Conservation (phyloP, 108 stramenopile species). For the Skeletonema potamos region DNA sequence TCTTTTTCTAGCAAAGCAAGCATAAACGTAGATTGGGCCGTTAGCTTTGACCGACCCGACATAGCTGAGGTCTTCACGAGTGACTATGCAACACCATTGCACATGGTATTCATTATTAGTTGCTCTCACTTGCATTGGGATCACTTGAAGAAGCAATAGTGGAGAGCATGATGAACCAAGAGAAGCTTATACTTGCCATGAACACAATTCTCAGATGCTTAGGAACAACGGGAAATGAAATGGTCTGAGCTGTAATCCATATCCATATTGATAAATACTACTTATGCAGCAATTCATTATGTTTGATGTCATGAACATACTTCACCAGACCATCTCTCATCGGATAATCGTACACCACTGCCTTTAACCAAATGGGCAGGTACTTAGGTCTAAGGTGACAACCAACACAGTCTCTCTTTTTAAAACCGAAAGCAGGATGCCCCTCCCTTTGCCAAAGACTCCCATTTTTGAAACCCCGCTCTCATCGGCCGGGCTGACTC, state of each 20-base stretch:
- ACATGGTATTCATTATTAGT: not conserved
- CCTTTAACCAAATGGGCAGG: slow-evolving; percentile 48
- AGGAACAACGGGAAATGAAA: slow-evolving; percentile 8
- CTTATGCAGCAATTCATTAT: not conserved
- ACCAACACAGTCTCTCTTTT: slow-evolving; percentile 40
- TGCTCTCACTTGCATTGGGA: not conserved
- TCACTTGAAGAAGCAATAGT: not conserved
- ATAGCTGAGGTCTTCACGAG: not conserved
- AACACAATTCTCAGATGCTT: slow-evolving; percentile 5
- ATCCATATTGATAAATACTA: slow-evolving; percentile 12
- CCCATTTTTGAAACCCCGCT: no score
- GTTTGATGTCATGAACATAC: slow-evolving; percentile 10
- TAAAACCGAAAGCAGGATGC: no score
- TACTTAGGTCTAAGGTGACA: no score
- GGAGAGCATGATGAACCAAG: slow-evolving; percentile 9
- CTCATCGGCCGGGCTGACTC: no score
- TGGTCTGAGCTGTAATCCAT: slow-evolving; percentile 1
- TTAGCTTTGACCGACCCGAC: not conserved
- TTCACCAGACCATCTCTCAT: slow-evolving; percentile 1
- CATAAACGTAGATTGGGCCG: not conserved
- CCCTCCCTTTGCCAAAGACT: no score
- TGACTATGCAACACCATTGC: not conserved
- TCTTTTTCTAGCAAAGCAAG: not conserved
- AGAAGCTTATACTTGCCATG: slow-evolving; percentile 11
- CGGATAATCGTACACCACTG: slow-evolving; percentile 18